A percentile compares a stretch with the other conserved stretches of the same genome.
phyloP scores from a whole-genome alignment of 1,139 yeast species.

The Hyphopichia khmerensis region DNA sequence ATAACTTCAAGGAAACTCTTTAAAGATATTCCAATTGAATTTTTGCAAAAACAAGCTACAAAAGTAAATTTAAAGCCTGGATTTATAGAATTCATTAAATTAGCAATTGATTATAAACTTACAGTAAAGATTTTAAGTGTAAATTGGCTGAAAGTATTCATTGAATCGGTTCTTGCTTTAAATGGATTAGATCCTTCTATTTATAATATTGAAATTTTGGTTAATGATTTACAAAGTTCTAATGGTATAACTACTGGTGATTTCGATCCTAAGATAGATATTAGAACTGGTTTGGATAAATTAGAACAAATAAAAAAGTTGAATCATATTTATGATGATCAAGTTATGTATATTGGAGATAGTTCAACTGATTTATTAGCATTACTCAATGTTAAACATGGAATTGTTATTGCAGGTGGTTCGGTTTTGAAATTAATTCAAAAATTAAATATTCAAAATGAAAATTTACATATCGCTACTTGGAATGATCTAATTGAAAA shows the following conservation, averaged over 20 bases:
- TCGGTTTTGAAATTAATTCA: constrained; percentile 9
- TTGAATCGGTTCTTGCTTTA: constrained; percentile 35
- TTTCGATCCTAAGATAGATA: constrained; percentile 17
- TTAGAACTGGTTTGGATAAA: constrained; percentile 63
- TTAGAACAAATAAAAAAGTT: constrained; percentile 24
- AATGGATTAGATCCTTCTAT: constrained; percentile 26
- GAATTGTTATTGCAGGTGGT: constrained; percentile 45
- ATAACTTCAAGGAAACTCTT: constrained; percentile 44
- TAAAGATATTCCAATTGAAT: constrained; percentile 33
- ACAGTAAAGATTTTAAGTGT: constrained; percentile 56
- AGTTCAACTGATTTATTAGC: constrained; percentile 62
- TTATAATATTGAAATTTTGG: constrained; percentile 24
- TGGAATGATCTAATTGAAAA: constrained; percentile 9
- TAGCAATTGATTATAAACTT: constrained; percentile 19
- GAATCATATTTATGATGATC: constrained; percentile 9
- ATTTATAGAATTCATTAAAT: constrained; percentile 35
- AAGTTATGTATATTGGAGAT: constrained; percentile 60
- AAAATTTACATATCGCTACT: constrained; percentile 9
- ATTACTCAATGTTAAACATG: constrained; percentile 48
- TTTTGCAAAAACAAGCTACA: constrained; percentile 33
- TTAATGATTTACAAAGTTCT: constrained; percentile 52
- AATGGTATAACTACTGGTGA: constrained; percentile 40
- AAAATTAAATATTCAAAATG: not conserved
- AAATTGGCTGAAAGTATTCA: constrained; percentile 62
- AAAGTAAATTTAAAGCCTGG: constrained; percentile 43